Percentiles rank a stretch among this genome's conserved stretches.
Evolutionary conservation across 2,329 filamentous ascomycete species (phyloP).

Genomic region (Ophiostoma angusticollis): DNA sequence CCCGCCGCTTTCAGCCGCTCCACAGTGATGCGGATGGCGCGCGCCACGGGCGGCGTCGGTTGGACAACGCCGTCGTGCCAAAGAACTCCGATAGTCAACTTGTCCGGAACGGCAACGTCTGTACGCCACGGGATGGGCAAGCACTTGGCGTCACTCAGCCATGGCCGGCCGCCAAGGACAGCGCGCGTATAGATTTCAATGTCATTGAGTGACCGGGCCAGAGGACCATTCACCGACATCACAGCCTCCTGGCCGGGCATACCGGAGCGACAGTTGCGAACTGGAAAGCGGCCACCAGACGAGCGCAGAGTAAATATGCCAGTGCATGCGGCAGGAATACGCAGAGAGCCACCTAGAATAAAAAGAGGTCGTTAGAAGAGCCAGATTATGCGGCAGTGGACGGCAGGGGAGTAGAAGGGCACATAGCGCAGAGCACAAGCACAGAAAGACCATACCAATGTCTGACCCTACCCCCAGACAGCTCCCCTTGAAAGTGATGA

Average conservation of each 20-base stretch:
- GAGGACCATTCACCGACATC: slow-evolving; percentile 49
- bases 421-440: neutral
- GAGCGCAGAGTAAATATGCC: slow-evolving; percentile 45
- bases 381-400: too few relatives aligned
- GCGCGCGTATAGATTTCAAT: slow-evolving; percentile 40
- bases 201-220: slow-evolving; percentile 43
- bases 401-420: neutral
- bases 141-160: slow-evolving; percentile 44
- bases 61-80: slow-evolving; percentile 51
- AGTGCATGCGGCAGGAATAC: slow-evolving; percentile 41
- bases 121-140: slow-evolving; percentile 44
- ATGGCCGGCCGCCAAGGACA: slow-evolving; percentile 39
- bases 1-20: slow-evolving; percentile 31
- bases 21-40: slow-evolving; percentile 37
- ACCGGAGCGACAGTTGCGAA: slow-evolving; percentile 38
- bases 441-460: slow-evolving; percentile 28
- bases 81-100: slow-evolving; percentile 46
- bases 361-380: neutral
- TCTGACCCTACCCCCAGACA: slow-evolving; percentile 51
- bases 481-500: slow-evolving; percentile 46
- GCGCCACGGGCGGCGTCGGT: slow-evolving; percentile 52
- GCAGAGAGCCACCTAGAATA: slow-evolving; percentile 35
- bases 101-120: neutral
- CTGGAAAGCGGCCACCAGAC: slow-evolving; percentile 47
- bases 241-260: slow-evolving; percentile 54